These are phyloP conservation scores for Stemphylium beticola DNA, from an alignment of 2,329 filamentous ascomycete genomes.

Conservation along the genomic window DNA sequence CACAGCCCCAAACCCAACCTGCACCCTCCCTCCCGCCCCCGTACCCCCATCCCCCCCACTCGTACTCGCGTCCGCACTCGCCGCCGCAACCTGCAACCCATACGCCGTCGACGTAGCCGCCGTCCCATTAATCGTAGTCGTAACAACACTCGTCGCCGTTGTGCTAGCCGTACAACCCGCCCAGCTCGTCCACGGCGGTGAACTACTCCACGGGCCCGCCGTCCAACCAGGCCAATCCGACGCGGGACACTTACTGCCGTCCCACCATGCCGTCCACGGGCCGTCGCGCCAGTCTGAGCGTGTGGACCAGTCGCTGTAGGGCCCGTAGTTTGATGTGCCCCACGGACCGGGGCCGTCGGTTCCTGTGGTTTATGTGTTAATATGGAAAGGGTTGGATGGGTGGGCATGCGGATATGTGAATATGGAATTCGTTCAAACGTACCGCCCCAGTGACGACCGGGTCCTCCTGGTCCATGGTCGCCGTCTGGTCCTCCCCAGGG, in stretches of 20 bases:
- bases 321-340: conserved; percentile 35
- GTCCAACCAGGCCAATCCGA: conserved; percentile 49
- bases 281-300: conserved; percentile 33
- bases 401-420: too few species aligned
- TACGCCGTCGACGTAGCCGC: conserved; percentile 33
- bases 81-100: conserved; percentile 44
- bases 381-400: background rate
- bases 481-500: conserved; percentile 20
- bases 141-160: conserved; percentile 39
- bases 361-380: conserved; percentile 12
- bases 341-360: conserved; percentile 34
- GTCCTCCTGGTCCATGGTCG: conserved; percentile 4
- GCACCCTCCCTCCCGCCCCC: conserved; percentile 1
- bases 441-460: conserved; percentile 30
- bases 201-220: conserved; percentile 41
- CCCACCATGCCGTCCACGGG: conserved; percentile 48
- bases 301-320: conserved; percentile 39
- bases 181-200: conserved; percentile 48
- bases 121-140: conserved; percentile 34
- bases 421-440: conserved; percentile 1
- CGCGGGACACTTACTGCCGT: conserved; percentile 35
- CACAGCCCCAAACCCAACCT: conserved; percentile 24
- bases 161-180: conserved; percentile 39
- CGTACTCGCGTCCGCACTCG: conserved; percentile 13
- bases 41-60: conserved; percentile 1